Evolutionary conservation across 2,329 filamentous ascomycete species (phyloP), one percentile per base, ranked within the genome.

Genomic region (Sclerotiophoma versabilis): DNA sequence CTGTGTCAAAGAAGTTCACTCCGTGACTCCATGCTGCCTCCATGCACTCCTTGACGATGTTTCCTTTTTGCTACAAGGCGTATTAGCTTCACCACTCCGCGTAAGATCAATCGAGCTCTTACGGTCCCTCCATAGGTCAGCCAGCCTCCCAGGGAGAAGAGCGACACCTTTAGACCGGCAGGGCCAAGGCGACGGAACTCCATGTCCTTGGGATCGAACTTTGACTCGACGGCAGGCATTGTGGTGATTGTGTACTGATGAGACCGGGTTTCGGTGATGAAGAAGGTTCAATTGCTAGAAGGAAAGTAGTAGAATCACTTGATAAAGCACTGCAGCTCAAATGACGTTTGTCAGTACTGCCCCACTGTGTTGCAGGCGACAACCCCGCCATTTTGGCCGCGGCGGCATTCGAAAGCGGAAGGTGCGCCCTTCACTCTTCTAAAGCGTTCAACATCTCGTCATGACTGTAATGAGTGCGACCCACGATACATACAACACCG

Each of bases 1-100:
- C 79, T 9, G 79, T 81, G 56, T 81, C 77, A 62, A 78, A 79
- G 69, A 80, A 80, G 69, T 81, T 81, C 68, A 81, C 78, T 50
- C 80, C 80, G 52, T 81, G 65, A 61, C 79, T 69, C 76, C 78
- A 82, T 0, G 80, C 80, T 15, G 78, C 73, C 54, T 81, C 72
- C 69, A 82, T 75, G 64, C 77, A 80, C 43, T 82, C 78, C 69
- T 81, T 81, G 48, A 81, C 79, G 38, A 80, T 77, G 62, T 70
- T 75, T 12, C 68, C 68, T 34, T 66, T 51, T 56, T 54, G 51
- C 51, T 54, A 19, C 15, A 27, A 3, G 5, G 20, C 14, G 6
- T 32, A 25, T 54, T 12, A 54, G 33, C 14, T 15, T 33, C 10
- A 7, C 19, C 1, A 8, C 15, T n/a, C n/a, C 14, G 15, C 4